Evolutionary conservation across 768 basidiomycete genomes (phyloP), one percentile per base, ranked within the genome.

Genomic region (Trametes coccinea): DNA sequence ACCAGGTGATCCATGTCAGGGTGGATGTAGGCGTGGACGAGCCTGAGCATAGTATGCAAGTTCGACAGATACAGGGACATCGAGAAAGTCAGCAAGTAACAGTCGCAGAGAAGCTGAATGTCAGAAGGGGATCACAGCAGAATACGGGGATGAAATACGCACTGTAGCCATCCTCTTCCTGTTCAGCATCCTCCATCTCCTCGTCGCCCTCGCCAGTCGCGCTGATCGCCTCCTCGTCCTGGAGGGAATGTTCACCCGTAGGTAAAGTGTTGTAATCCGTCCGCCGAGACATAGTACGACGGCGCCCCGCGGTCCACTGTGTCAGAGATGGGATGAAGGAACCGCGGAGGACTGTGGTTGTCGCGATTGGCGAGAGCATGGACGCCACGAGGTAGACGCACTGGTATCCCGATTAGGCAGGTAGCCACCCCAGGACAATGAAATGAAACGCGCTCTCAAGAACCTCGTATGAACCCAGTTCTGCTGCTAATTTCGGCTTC

Each of bases 1-100:
- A 96, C 93, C 93, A 95, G 70, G 87, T 91, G 71, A 95, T 95
- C 93, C 93, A 96, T 59, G 93, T 96, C 62, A 95, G 79, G 37
- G 92, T 92, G 56, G 92, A 94, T 62, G 92, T 94, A 31, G 92
- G 92, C 3, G 92, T 93, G 30, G 92, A 94, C 48, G 92, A 94
- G 52, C 92, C 92, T 93, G 59, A 16, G 37, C 30, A 40, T 47
- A 29, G 53, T 37, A 46, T 45, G 59, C 14, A 61, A 29, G 13
- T 30, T 63, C 44, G 39, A 41, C 13, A 53, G 27, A 10, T 14
- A 40, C 17, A 37, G 52, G 17, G 55, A 44, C 30, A 63, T 37
- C 29, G 43, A 34, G 22, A 54, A 40, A 31, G 47, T 11, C 34
- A 49, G 14, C n/a, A 31, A 29, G 47, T 30, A 53, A 51, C 53